phyloP scores from a whole-genome alignment of 306 rosid genomes.

The Inga laurina region DNA sequence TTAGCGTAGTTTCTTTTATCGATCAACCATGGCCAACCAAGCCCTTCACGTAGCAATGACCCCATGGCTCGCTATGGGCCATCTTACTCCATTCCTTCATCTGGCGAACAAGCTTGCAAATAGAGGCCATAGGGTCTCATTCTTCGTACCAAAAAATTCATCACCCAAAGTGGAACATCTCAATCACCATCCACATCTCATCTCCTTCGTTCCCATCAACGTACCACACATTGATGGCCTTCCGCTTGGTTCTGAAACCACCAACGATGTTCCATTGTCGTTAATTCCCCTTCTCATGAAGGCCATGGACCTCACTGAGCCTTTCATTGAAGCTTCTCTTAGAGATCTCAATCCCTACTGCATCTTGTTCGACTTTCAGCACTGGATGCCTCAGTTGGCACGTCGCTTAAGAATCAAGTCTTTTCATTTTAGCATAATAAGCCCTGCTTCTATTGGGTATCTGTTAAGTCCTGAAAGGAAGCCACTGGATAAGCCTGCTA shows the following conservation, averaged over 20 bases:
- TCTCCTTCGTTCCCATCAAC: constrained; percentile 57
- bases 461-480: constrained; percentile 45
- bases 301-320: constrained; percentile 70
- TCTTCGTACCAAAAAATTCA: constrained; percentile 53
- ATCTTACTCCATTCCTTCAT: constrained; percentile 57
- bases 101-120: constrained; percentile 70
- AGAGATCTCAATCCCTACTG: constrained; percentile 48
- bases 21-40: constrained; percentile 24
- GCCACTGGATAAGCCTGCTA: constrained; percentile 13
- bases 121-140: constrained; percentile 62
- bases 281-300: constrained; percentile 43
- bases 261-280: constrained; percentile 53
- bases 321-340: constrained; percentile 40
- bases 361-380: constrained; percentile 55
- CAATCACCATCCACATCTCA: constrained; percentile 59
- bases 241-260: constrained; percentile 60
- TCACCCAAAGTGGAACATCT: constrained; percentile 48
- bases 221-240: constrained; percentile 68
- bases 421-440: constrained; percentile 35
- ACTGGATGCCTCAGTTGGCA: constrained; percentile 64
- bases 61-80: constrained; percentile 82
- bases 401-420: constrained; percentile 44
- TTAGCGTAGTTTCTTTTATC: not conserved
- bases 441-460: constrained; percentile 49
- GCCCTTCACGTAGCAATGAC: constrained; percentile 57